Base-by-base conservation (phyloP, 768 basidiomycete species). In the Hemileccinum rubropunctum region DNA sequence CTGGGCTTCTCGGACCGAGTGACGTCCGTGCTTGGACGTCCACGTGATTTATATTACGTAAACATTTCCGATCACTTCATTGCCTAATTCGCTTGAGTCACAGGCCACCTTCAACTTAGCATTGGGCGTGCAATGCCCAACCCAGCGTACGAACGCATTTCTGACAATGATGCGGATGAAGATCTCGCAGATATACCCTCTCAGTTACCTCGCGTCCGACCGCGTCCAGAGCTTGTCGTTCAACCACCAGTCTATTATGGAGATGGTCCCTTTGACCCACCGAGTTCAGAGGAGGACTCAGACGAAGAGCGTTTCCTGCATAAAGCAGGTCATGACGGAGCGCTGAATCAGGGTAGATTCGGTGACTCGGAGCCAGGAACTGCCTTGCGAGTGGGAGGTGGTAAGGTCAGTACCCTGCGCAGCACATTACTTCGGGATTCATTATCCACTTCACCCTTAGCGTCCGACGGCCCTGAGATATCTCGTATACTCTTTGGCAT, bases 261-360 rank as follows among this genome's bases (percentile, higher is more conserved):
- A 27, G 88, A 90, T 17, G 87, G 88, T 0, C 76, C 81, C 0
- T 91, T 90, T 59, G 85, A 88, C 56, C 76, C 84, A 18, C 86
- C 88, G 7, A 87, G 85, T 59, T 89, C 88, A n/a, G 84, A 84
- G 42, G 85, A 85, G n/a, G 86, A 84, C 48, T 26, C 23, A 8
- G 77, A 79, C 23, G 78, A 76, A 28, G 64, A 73, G 8, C 44
- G 23, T 13, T 70, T 82, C 17, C 53, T 79, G 28, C 80, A 80
- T 53, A 84, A 85, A 61, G 61, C 68, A 1, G 58, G 45, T 4
- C 48, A 53, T 33, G 21, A n/a, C 6, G 47, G 38, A 11, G 14
- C 28, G n/a, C 12, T 49, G 3, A 40, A 35, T 15, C 37, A 27
- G 14, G 57, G 42, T 38, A 54, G 44, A 9, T 57, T 59, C 1